Base-by-base conservation (phyloP, 768 basidiomycete genomes). In the Xerocomellus amylosporus region DNA sequence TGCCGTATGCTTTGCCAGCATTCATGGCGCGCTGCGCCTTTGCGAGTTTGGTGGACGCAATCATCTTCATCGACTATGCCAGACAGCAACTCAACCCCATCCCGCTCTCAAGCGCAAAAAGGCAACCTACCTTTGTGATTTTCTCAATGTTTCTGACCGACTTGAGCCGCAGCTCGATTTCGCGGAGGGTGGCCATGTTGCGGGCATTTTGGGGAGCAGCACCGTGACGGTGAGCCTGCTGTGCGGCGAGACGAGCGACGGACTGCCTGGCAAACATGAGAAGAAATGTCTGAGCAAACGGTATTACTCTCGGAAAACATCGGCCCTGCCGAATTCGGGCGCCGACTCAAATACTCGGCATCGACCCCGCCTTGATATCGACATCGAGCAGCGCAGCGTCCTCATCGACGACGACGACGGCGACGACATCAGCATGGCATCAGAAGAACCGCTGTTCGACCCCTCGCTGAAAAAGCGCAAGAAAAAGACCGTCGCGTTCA, bases 101-200 rank as follows among this genome's bases (percentile, higher is more conserved):
- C 20, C 15, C 31, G 2, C 13, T 9, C 40, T 42, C 19, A 28
- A 20, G 31, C 22, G 31, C 20, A 51, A 48, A 36, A 47, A 58
- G 28, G 33, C 46, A 56, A 63, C 81, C 60, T 60, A 93, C 95
- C 81, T 97, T 96, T 57, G 96, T 98, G 79, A 99, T 98, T 90
- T 98, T 98, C 83, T 97, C 93, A 72, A 96, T 96, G 79, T 97
- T 97, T 74, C 83, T 81, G 68, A 98, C 96, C 44, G 93, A 97
- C 85, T 96, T 92, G 75, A 91, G 82, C 65, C 96, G 87, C 72
- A 92, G 75, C 80, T 99, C 96, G 69, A 99, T 90, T 78, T 99
- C 96, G 62, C 94, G 88, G 61, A 99, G 86, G 56, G 97, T 98
- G 39, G 96, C 97, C 94, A 93, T 93, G 75, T 89, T 93, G 66